Conservation (phyloP, 805 yeast genomes). For the Crinitomyces ghanaensis region DNA sequence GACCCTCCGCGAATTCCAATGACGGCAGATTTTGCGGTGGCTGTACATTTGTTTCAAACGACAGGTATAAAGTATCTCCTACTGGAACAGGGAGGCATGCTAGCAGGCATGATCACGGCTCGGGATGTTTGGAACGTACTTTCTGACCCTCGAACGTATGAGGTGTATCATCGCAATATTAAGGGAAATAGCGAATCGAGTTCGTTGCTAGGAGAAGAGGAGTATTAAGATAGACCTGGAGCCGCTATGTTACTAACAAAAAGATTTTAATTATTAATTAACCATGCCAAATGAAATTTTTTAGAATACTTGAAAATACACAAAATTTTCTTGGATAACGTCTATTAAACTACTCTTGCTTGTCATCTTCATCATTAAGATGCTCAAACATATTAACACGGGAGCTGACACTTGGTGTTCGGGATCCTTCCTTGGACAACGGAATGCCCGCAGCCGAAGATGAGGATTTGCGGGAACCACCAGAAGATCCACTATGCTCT, state of each 20-base stretch:
- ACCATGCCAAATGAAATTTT: too few relatives aligned
- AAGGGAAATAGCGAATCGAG: too few relatives aligned
- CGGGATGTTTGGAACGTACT: constrained; percentile 23
- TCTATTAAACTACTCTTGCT: too few relatives aligned
- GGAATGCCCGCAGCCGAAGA: constrained; percentile 18
- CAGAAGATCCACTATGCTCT: constrained; percentile 15
- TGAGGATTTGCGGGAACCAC: constrained; percentile 13
- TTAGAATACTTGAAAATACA: too few relatives aligned
- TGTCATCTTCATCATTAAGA: constrained; percentile 18
- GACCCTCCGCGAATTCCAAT: constrained; percentile 24
- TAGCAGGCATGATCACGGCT: constrained; percentile 30
- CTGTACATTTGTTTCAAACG: constrained; percentile 29
- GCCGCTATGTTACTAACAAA: too few relatives aligned
- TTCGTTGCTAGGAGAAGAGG: too few relatives aligned
- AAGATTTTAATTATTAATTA: too few relatives aligned
- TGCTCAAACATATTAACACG: constrained; percentile 21
- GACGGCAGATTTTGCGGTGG: constrained; percentile 26
- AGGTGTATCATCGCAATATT: too few relatives aligned
- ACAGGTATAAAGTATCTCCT: constrained; percentile 29
- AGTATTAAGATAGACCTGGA: too few relatives aligned
- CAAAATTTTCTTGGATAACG: too few relatives aligned
- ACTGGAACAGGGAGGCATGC: constrained; percentile 20
- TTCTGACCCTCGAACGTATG: too few relatives aligned
- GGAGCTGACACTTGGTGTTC: constrained; percentile 11
- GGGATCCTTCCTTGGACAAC: constrained; percentile 17